These are phyloP conservation scores for Aspergillus clavatus DNA, from an alignment of 2,329 filamentous ascomycete genomes.

Conservation along the genomic window DNA sequence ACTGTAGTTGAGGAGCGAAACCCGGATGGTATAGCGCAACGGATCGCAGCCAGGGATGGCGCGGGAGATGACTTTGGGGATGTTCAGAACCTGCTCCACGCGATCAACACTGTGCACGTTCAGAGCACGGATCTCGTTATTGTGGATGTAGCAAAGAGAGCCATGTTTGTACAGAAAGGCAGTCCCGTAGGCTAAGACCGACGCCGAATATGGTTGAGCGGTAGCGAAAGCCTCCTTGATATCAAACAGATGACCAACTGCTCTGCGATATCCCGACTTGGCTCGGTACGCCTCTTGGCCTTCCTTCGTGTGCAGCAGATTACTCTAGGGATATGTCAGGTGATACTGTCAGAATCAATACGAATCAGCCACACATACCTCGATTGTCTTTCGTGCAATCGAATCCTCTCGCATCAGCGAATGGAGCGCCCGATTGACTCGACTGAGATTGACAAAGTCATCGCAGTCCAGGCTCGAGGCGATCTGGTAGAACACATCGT, in stretches of 20 bases:
- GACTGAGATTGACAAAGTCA: slow-evolving; percentile 55
- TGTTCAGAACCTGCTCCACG: slow-evolving; percentile 54
- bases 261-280: slow-evolving; percentile 46
- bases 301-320: slow-evolving; percentile 43
- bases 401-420: slow-evolving; percentile 50
- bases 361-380: slow-evolving; percentile 43
- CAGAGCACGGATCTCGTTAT: slow-evolving; percentile 53
- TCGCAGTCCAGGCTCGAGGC: slow-evolving; percentile 52
- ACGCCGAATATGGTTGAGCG: slow-evolving; percentile 59
- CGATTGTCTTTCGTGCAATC: slow-evolving; percentile 54
- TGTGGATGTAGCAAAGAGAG: slow-evolving; percentile 58
- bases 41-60: slow-evolving; percentile 31
- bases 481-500: slow-evolving; percentile 61
- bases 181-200: slow-evolving; percentile 56
- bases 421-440: slow-evolving; percentile 49
- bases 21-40: slow-evolving; percentile 39
- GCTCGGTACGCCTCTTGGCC: slow-evolving; percentile 35
- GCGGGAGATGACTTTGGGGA: slow-evolving; percentile 41
- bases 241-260: slow-evolving; percentile 58
- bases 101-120: slow-evolving; percentile 50
- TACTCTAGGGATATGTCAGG: slow-evolving; percentile 32
- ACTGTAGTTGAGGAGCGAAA: slow-evolving; percentile 55
- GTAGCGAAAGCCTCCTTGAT: slow-evolving; percentile 56
- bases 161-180: slow-evolving; percentile 61
- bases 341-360: slow-evolving; percentile 4